Base-by-base conservation (phyloP, 1,284 basidiomycete genomes). In the Coniferiporia sulphurascens region DNA sequence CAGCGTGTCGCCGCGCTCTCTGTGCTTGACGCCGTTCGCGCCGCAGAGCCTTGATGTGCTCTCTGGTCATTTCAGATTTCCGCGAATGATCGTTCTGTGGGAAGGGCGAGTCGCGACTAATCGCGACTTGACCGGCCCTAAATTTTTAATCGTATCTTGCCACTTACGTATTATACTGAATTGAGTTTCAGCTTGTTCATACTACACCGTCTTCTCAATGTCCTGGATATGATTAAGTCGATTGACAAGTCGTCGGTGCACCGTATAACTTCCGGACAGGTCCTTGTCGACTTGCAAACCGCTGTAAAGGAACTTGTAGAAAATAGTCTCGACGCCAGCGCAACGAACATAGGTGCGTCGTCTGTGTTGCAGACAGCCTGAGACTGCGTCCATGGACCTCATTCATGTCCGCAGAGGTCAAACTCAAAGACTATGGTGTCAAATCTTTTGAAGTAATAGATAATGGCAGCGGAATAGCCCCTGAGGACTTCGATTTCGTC, bases 241-340 rank as follows among this genome's bases (percentile, higher is more conserved):
- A 93, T 98, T 63, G 93, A 96, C 67, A 73, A 73, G 2, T 73
- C 78, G 1, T 91, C 93, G 7, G 78, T 94, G 8, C 94, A 96
- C 70, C 81, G 84, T 56, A 89, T 98, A 59, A 92, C 94, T 0
- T 94, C 93, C 4, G 95, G 93, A 0, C 97, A 99, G 70, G 96
- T 99, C 35, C 90, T 99, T 0, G 81, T 96, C 34, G 95, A 98
- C 70, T 81, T 99, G 1, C 94, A 95, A 69, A 91, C 87, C 0
- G 93, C 93, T 0, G 88, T 99, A 58, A 99, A 99, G 70, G 97
- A 99, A 71, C 83, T 99, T 1, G 83, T 99, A 1, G 97, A 99
- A 74, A 99, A 99, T 71, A 92, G 93, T 60, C 76, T 98, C 32
- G 97, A 99, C 71, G 95, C 96, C 0, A 89, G 89, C 0, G 92